Percentiles rank a stretch among this genome's conserved stretches.
Evolutionary conservation across 768 basidiomycete species (phyloP).

Genomic region (Calvatia gigantea): DNA sequence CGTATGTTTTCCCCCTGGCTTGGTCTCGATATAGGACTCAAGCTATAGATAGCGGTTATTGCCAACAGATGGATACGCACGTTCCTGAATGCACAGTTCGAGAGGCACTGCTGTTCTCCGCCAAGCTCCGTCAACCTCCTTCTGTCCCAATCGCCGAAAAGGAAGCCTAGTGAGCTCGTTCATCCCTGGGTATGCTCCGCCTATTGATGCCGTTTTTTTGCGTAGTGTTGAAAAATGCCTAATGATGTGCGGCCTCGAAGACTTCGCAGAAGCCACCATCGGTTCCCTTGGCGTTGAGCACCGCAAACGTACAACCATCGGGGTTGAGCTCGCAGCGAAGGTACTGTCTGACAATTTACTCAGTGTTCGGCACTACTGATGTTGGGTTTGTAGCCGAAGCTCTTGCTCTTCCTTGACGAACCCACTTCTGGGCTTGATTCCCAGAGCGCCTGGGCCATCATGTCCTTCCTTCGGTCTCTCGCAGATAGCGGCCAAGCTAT

Average conservation of each 20-base stretch:
- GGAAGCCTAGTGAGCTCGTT: conserved; percentile 63
- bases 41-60: conserved; percentile 50
- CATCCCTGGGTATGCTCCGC: not conserved
- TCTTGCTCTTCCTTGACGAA: conserved; percentile 86
- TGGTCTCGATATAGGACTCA: not conserved
- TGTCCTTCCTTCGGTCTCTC: conserved; percentile 70
- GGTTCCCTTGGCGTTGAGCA: conserved; percentile 67
- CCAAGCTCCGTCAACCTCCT: conserved; percentile 72
- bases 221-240: conserved; percentile 45
- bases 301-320: conserved; percentile 83
- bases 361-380: not conserved
- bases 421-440: conserved; percentile 89
- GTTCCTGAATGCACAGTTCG: conserved; percentile 74
- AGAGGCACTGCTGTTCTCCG: conserved; percentile 80
- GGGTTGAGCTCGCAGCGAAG: conserved; percentile 85
- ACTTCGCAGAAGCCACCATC: conserved; percentile 60
- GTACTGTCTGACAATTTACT: conserved; percentile 28
- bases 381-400: conserved; percentile 50
- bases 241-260: conserved; percentile 61
- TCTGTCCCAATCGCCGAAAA: conserved; percentile 68
- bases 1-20: conserved; percentile 22
- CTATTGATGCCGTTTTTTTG: not conserved
- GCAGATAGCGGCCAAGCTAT: conserved; percentile 85
- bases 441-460: conserved; percentile 83
- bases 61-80: conserved; percentile 85